These are phyloP conservation scores for Eutypella sp. DNA, from an alignment of 2,329 filamentous ascomycete genomes.

Conservation along the genomic window DNA sequence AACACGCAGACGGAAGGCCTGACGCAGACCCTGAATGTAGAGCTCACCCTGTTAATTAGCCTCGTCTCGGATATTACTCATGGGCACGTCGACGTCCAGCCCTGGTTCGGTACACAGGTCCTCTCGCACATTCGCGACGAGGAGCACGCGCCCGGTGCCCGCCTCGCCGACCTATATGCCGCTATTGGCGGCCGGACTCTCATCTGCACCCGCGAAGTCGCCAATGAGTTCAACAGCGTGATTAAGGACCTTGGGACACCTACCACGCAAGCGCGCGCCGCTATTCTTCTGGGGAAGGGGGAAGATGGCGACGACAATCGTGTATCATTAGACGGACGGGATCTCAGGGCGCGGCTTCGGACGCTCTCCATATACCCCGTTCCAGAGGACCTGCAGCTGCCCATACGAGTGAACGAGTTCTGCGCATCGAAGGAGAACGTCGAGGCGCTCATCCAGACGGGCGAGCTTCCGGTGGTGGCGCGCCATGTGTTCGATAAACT, in stretches of 20 bases:
- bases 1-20: slow-evolving; percentile 10
- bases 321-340: too few relatives aligned
- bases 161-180: neutral
- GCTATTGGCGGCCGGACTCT: neutral
- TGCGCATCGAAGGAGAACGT: neutral
- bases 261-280: neutral
- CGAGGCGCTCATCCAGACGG: neutral
- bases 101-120: slow-evolving; percentile 11
- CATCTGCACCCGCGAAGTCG: neutral
- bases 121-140: slow-evolving; percentile 11
- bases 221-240: neutral
- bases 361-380: neutral
- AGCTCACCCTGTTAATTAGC: slow-evolving; percentile 11
- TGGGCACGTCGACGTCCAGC: slow-evolving; percentile 5
- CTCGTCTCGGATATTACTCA: slow-evolving; percentile 12
- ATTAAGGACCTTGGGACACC: neutral
- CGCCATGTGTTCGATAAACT: neutral
- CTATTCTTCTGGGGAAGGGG: neutral
- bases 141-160: slow-evolving; percentile 2
- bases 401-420: neutral
- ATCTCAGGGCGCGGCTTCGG: neutral
- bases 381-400: neutral
- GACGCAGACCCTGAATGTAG: slow-evolving; percentile 10
- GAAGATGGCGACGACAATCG: neutral
- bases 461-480: neutral